These are phyloP conservation scores for Globisporangium perplexum DNA, from an alignment of 352 stramenopile species.

Conservation along the genomic window DNA sequence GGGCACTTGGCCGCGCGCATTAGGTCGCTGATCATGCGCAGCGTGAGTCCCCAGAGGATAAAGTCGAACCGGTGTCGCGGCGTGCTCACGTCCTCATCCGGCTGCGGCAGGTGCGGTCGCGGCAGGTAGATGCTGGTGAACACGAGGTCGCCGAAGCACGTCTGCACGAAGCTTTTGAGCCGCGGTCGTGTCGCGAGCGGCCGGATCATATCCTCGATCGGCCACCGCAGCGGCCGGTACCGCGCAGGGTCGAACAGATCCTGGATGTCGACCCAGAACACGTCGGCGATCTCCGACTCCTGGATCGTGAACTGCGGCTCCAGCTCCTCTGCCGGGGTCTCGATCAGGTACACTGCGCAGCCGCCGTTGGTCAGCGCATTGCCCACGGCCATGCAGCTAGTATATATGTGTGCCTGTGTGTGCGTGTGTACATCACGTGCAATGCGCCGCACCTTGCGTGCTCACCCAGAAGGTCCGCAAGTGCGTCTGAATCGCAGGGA, in stretches of 20 bases:
- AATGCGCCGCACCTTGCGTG: slow-evolving; percentile 59
- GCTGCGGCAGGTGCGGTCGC: slow-evolving; percentile 29
- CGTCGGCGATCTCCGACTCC: slow-evolving; percentile 63
- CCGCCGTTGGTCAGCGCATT: background rate
- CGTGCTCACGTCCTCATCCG: slow-evolving; percentile 32
- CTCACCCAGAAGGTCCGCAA: slow-evolving; percentile 59
- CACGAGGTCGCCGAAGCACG: slow-evolving; percentile 43
- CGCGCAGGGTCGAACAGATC: slow-evolving; percentile 58
- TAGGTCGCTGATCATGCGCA: slow-evolving; percentile 59
- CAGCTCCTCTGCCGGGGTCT: slow-evolving; percentile 37
- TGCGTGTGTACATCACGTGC: slow-evolving; percentile 44
- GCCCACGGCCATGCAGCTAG: no score
- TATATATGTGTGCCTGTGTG: no score
- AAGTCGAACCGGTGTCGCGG: slow-evolving; percentile 58
- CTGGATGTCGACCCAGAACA: slow-evolving; percentile 79
- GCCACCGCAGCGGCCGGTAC: slow-evolving; percentile 53
- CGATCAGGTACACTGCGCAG: slow-evolving; percentile 67
- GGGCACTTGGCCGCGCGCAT: slow-evolving; percentile 30
- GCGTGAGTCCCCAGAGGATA: slow-evolving; percentile 80
- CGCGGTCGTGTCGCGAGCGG: slow-evolving; percentile 25
- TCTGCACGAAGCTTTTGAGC: slow-evolving; percentile 23
- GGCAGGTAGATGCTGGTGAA: slow-evolving; percentile 78
- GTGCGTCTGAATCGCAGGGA: slow-evolving; percentile 56
- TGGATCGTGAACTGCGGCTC: slow-evolving; percentile 49
- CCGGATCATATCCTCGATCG: slow-evolving; percentile 51